phyloP scores from a whole-genome alignment of 257 asterid species.

The Hygrophila difformis region DNA sequence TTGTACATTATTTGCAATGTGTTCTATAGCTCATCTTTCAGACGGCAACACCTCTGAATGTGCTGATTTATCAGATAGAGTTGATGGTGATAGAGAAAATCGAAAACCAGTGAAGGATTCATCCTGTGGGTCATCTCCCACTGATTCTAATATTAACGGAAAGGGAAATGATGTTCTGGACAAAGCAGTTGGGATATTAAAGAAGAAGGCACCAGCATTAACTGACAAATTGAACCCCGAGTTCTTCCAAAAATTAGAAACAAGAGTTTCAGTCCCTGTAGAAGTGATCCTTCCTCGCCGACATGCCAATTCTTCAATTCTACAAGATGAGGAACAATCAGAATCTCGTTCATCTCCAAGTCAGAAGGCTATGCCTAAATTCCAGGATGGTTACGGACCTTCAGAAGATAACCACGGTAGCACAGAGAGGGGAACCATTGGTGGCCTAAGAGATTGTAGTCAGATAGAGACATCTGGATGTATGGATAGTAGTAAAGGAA shows the following conservation, averaged over 20 bases:
- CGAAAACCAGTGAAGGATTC: slow-evolving; percentile 37
- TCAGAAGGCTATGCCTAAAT: slow-evolving; percentile 32
- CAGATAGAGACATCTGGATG: slow-evolving; percentile 71
- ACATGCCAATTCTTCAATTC: slow-evolving; percentile 47
- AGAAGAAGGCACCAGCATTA: slow-evolving; percentile 79
- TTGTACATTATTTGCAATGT: neutral
- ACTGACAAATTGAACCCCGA: slow-evolving; percentile 85
- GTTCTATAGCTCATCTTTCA: slow-evolving; percentile 19
- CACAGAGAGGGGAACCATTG: slow-evolving; percentile 36
- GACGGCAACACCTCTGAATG: slow-evolving; percentile 60
- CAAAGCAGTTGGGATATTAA: slow-evolving; percentile 83
- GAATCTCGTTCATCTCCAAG: slow-evolving; percentile 38
- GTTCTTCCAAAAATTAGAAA: slow-evolving; percentile 92
- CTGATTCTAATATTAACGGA: slow-evolving; percentile 36
- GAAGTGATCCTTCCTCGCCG: slow-evolving; percentile 93
- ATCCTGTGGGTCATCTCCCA: slow-evolving; percentile 44
- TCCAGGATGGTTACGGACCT: slow-evolving; percentile 36
- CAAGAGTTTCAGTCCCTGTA: slow-evolving; percentile 78
- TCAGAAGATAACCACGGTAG: slow-evolving; percentile 21
- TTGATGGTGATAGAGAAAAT: slow-evolving; percentile 41
- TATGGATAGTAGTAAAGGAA: slow-evolving; percentile 62
- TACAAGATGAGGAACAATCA: slow-evolving; percentile 47
- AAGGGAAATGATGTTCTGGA: slow-evolving; percentile 55
- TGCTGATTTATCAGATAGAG: slow-evolving; percentile 45
- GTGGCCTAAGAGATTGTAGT: slow-evolving; percentile 35